A percentile compares a stretch with the other conserved stretches of the same genome.
These are phyloP conservation scores for Magnolia sinica DNA, from an alignment of 164 flowering plant species.

Conservation along the genomic window DNA sequence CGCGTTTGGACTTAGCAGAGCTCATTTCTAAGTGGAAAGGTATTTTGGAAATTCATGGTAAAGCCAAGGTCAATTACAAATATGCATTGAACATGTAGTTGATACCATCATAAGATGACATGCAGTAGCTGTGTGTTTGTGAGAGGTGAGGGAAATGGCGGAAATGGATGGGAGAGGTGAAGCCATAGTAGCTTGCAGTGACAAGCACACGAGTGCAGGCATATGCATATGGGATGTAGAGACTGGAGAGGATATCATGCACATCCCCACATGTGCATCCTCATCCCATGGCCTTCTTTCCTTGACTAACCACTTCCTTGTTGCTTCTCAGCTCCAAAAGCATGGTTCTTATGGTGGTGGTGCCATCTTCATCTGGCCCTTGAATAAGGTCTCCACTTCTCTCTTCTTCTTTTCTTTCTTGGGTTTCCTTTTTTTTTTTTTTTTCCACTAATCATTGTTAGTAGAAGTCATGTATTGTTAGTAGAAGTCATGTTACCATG, in stretches of 20 bases:
- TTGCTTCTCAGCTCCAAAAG: conserved; percentile 49
- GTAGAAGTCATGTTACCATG: neutral
- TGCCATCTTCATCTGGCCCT: conserved; percentile 44
- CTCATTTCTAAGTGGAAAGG: too few relatives aligned
- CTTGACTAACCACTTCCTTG: conserved; percentile 41
- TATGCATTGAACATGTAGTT: too few relatives aligned
- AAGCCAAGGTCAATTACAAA: too few relatives aligned
- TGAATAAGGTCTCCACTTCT: conserved; percentile 39
- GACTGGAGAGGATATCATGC: conserved; percentile 41
- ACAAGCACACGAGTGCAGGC: conserved; percentile 34
- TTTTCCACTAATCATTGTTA: neutral
- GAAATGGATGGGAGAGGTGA: conserved; percentile 20
- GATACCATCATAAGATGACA: too few relatives aligned
- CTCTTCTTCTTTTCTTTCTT: neutral
- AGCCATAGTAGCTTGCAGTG: conserved; percentile 56
- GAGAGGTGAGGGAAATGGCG: neutral
- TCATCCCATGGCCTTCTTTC: conserved; percentile 46
- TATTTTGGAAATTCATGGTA: too few relatives aligned
- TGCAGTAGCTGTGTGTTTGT: too few relatives aligned
- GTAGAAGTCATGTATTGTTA: neutral
- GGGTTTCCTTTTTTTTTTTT: neutral
- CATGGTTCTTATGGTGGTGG: conserved; percentile 53
- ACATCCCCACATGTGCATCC: conserved; percentile 58
- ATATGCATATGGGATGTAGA: conserved; percentile 46
- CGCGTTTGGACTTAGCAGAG: too few relatives aligned